Percentiles rank a stretch among this genome's conserved stretches.
Conservation (phyloP, 208 protist species). For the Hexamita inflata region DNA sequence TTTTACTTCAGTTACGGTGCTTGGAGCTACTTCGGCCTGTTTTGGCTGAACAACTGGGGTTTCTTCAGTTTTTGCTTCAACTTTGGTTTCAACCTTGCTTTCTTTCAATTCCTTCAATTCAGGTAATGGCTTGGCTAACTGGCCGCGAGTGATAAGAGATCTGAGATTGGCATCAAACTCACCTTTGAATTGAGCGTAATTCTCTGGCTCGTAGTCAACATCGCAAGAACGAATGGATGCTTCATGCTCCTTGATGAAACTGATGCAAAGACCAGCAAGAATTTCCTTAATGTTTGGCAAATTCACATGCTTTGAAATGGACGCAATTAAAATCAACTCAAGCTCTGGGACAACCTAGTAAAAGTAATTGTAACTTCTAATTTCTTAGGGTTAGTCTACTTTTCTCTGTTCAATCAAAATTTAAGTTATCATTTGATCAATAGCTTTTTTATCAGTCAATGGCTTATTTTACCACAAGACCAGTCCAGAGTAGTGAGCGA, state of each 20-base stretch:
- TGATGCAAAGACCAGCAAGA: background rate
- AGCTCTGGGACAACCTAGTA: background rate
- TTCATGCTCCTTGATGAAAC: slow-evolving; percentile 19
- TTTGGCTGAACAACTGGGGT: too few relatives aligned
- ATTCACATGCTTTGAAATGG: background rate
- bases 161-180: too few relatives aligned
- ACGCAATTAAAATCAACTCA: background rate
- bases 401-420: background rate
- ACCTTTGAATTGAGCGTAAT: too few relatives aligned
- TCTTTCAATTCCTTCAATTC: too few relatives aligned
- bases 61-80: too few relatives aligned
- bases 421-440: slow-evolving; percentile 4
- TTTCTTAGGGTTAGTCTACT: background rate
- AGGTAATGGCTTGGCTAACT: too few relatives aligned
- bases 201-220: background rate
- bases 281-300: background rate
- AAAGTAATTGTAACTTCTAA: background rate
- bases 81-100: too few relatives aligned
- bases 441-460: background rate
- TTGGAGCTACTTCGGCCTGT: too few relatives aligned
- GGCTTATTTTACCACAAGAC: background rate
- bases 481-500: slow-evolving; percentile 5
- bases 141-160: too few relatives aligned
- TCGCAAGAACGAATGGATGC: background rate
- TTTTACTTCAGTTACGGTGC: too few relatives aligned